phyloP scores from a whole-genome alignment of 176 grass and related monocot genomes.

The Musa troglodytarum region DNA sequence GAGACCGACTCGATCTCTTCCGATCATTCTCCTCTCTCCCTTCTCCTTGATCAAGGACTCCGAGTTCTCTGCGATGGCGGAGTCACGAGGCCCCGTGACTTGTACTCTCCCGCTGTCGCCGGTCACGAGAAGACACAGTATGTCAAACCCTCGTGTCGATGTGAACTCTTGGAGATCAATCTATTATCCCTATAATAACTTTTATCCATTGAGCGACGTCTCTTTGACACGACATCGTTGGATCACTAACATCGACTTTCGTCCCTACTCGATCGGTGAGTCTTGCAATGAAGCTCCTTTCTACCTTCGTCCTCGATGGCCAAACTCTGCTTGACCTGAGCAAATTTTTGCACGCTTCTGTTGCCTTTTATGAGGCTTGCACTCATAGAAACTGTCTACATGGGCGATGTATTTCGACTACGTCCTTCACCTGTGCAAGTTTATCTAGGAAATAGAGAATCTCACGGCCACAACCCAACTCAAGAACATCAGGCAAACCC shows the following conservation, averaged over 20 bases:
- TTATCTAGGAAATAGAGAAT: conserved; percentile 73
- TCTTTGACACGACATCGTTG: not conserved
- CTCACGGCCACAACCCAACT: conserved; percentile 56
- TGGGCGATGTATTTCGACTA: conserved; percentile 29
- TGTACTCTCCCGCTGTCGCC: no score
- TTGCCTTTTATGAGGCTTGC: conserved; percentile 11
- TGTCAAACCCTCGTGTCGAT: no score
- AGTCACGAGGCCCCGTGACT: no score
- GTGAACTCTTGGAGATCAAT: no score
- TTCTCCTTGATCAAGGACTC: no score
- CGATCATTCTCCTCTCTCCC: no score
- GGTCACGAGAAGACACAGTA: no score
- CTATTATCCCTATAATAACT: no score
- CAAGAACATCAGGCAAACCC: conserved; percentile 66
- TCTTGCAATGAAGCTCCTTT: conserved; percentile 16
- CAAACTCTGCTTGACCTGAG: not conserved
- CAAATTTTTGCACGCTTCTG: conserved; percentile 12
- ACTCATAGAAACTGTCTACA: not conserved
- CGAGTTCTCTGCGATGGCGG: no score
- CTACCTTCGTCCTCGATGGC: not conserved
- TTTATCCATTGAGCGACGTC: no score
- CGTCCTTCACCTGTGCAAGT: conserved; percentile 76
- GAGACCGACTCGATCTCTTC: no score
- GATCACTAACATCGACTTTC: conserved; percentile 6
- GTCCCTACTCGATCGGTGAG: conserved; percentile 6